Percentiles rank a stretch among this genome's conserved stretches.
These are phyloP conservation scores for Russula virescens DNA, from an alignment of 768 basidiomycete species.

Conservation along the genomic window DNA sequence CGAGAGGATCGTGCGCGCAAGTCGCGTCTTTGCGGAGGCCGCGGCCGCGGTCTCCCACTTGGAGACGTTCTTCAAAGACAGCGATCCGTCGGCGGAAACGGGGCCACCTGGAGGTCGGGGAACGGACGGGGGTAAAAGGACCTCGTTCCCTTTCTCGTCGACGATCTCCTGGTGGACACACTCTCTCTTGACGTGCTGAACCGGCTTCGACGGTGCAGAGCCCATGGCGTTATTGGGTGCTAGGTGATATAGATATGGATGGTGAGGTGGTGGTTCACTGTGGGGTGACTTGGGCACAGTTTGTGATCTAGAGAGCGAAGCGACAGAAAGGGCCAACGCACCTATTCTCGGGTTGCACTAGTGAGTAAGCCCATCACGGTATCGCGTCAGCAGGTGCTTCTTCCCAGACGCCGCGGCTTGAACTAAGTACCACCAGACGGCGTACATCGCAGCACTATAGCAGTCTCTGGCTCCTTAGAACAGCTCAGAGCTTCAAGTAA, in stretches of 20 bases:
- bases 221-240: constrained; percentile 30
- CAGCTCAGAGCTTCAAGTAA: no score
- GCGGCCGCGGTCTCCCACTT: constrained; percentile 62
- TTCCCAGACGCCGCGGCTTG: no score
- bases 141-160: constrained; percentile 25
- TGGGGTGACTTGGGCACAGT: neutral
- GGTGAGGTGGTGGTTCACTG: neutral
- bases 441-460: no score
- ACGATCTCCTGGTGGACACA: constrained; percentile 23
- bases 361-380: no score
- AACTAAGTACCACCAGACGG: no score
- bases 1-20: constrained; percentile 71
- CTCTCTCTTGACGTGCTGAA: constrained; percentile 14
- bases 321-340: neutral
- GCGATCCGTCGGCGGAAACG: constrained; percentile 52
- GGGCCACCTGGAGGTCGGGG: constrained; percentile 31
- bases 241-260: neutral
- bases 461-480: no score
- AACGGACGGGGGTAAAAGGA: constrained; percentile 13
- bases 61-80: constrained; percentile 51
- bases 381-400: no score
- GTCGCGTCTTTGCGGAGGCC: constrained; percentile 53
- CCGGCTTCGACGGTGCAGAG: constrained; percentile 33
- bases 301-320: neutral
- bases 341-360: neutral